phyloP scores from a whole-genome alignment of 139 green algal genomes.

The Picochlorum costavermella region DNA sequence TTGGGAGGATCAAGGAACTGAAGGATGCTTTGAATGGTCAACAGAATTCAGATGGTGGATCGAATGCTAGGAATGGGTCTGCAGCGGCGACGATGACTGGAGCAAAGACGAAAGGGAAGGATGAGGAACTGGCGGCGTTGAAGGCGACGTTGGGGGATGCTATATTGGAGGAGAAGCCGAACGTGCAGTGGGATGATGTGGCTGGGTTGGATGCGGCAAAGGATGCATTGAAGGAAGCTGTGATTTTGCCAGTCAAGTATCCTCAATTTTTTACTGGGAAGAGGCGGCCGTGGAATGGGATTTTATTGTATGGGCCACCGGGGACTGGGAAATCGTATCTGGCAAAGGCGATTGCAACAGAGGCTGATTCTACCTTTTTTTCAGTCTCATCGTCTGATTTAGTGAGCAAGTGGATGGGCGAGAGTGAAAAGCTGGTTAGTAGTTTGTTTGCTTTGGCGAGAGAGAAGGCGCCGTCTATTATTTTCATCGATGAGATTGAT shows the following conservation, averaged over 20 bases:
- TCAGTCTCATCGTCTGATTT: slow-evolving; percentile 69
- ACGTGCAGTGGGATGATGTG: slow-evolving; percentile 97
- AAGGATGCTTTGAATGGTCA: slow-evolving; percentile 36
- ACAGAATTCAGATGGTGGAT: slow-evolving; percentile 2
- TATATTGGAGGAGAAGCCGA: slow-evolving; percentile 87
- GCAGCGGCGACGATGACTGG: slow-evolving; percentile 17
- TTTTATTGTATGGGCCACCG: slow-evolving; percentile 96
- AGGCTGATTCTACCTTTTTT: slow-evolving; percentile 97
- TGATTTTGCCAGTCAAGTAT: slow-evolving; percentile 99
- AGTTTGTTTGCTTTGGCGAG: slow-evolving; percentile 89
- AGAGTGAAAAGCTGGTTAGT: slow-evolving; percentile 96
- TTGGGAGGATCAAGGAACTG: slow-evolving; percentile 87
- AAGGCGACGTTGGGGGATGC: slow-evolving; percentile 57
- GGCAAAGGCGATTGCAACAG: slow-evolving; percentile 97
- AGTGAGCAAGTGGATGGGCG: slow-evolving; percentile 86
- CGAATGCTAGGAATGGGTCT: neutral
- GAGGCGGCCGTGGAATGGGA: slow-evolving; percentile 93
- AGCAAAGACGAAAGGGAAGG: slow-evolving; percentile 26
- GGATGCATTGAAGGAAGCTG: slow-evolving; percentile 96
- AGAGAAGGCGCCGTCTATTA: slow-evolving; percentile 90
- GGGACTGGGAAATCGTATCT: slow-evolving; percentile 98
- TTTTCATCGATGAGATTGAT: slow-evolving; percentile 99
- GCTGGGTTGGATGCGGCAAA: slow-evolving; percentile 95
- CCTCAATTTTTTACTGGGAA: slow-evolving; percentile 99
- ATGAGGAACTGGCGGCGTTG: slow-evolving; percentile 72